Conservation (phyloP, 768 basidiomycete genomes). For the Lactarius hatsudake region DNA sequence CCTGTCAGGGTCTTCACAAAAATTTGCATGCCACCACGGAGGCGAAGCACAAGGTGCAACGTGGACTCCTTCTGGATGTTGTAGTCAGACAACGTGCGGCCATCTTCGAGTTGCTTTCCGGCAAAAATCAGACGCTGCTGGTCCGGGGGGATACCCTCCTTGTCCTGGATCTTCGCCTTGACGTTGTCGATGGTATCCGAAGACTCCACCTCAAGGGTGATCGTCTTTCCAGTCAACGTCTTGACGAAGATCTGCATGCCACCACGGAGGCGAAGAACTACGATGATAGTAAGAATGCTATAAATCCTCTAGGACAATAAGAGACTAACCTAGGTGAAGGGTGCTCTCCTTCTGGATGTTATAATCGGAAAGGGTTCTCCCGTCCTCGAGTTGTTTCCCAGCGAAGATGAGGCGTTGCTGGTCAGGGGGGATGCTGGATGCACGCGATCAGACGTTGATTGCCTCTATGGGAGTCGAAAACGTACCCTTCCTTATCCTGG, state of each 20-base stretch:
- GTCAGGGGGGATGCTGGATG: slow-evolving; percentile 68
- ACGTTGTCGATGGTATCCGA: slow-evolving; percentile 77
- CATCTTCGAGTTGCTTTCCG: slow-evolving; percentile 94
- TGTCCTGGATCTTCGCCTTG: slow-evolving; percentile 83
- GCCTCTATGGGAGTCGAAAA: background rate
- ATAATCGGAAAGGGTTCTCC: slow-evolving; percentile 68
- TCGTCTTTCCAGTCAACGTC: slow-evolving; percentile 87
- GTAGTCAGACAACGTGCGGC: slow-evolving; percentile 84
- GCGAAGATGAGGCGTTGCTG: slow-evolving; percentile 80
- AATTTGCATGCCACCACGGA: slow-evolving; percentile 90
- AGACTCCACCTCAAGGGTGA: slow-evolving; percentile 83
- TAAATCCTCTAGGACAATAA: slow-evolving; percentile 40
- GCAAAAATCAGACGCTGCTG: slow-evolving; percentile 96
- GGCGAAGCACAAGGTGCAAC: slow-evolving; percentile 84
- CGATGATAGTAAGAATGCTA: slow-evolving; percentile 37
- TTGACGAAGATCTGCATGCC: slow-evolving; percentile 88
- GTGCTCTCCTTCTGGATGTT: slow-evolving; percentile 67
- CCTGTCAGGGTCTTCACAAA: slow-evolving; percentile 83
- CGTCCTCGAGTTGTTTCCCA: slow-evolving; percentile 83
- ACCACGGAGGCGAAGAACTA: slow-evolving; percentile 43
- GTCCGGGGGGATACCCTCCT: slow-evolving; percentile 84
- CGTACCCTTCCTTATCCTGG: slow-evolving; percentile 83
- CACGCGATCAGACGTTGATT: background rate
- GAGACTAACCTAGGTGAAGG: slow-evolving; percentile 48
- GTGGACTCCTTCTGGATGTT: slow-evolving; percentile 97